Conservation (phyloP, 2,329 filamentous ascomycete species). For the Colletotrichum costaricense region DNA sequence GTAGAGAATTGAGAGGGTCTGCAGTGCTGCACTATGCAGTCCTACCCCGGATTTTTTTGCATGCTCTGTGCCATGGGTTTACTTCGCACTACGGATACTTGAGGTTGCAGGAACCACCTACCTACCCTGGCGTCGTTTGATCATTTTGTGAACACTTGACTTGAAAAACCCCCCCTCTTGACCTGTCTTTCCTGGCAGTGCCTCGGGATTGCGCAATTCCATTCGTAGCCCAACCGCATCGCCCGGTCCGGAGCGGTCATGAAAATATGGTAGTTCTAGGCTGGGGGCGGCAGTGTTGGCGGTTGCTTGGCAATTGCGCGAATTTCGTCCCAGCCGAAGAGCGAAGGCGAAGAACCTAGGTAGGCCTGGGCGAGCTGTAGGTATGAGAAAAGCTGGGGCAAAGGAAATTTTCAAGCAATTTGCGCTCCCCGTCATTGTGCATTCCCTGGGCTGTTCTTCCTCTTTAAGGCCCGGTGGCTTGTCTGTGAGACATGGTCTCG, state of each 20-base stretch:
- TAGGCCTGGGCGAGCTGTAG: too few species aligned
- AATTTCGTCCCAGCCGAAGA: background rate
- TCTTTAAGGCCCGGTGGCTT: too few species aligned
- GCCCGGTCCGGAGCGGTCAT: background rate
- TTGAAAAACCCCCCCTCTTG: background rate
- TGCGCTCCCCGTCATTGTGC: background rate
- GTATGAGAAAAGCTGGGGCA: background rate
- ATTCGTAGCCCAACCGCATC: background rate
- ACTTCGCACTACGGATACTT: background rate
- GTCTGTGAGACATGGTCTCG: too few species aligned
- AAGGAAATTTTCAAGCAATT: background rate
- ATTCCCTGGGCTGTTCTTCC: too few species aligned
- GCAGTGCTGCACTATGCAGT: background rate
- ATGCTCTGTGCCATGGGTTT: background rate
- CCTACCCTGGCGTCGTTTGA: background rate
- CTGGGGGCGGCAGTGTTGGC: background rate
- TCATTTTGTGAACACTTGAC: background rate
- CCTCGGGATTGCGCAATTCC: background rate
- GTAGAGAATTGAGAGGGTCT: too few species aligned
- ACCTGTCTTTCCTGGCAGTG: background rate
- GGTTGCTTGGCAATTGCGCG: background rate
- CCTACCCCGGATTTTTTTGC: background rate
- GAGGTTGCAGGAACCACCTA: background rate
- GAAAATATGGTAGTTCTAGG: background rate
- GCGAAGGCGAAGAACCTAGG: background rate